Percentiles rank a stretch among this genome's conserved stretches.
Evolutionary conservation across 2,329 filamentous ascomycete genomes (phyloP).

Genomic region (Hymenoscyphus albidus): DNA sequence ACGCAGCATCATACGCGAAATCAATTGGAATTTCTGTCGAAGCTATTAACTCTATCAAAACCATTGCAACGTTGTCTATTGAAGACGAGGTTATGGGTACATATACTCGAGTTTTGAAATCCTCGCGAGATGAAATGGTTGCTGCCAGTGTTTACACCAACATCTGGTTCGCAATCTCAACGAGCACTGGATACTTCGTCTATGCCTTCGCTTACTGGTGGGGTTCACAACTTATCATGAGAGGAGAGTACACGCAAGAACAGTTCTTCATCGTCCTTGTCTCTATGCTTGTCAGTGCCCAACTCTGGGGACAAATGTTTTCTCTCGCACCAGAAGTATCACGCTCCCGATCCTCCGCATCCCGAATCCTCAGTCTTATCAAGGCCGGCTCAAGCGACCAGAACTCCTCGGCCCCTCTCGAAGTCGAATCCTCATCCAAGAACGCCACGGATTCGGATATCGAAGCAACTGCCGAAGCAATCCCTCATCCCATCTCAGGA

Average conservation of each 20-base stretch:
- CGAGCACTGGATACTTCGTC: slow-evolving; percentile 60
- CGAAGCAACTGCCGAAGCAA: slow-evolving; percentile 18
- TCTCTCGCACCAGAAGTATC: slow-evolving; percentile 69
- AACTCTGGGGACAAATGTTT: slow-evolving; percentile 72
- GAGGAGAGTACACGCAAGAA: slow-evolving; percentile 58
- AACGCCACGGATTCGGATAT: slow-evolving; percentile 32
- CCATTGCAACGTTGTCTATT: slow-evolving; percentile 52
- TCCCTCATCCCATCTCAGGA: slow-evolving; percentile 40
- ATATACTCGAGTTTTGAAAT: slow-evolving; percentile 50
- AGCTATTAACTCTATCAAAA: slow-evolving; percentile 62
- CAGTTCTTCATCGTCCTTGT: slow-evolving; percentile 72
- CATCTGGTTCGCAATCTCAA: slow-evolving; percentile 57
- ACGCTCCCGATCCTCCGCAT: slow-evolving; percentile 57
- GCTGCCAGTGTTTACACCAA: slow-evolving; percentile 35
- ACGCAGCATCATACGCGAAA: slow-evolving; percentile 59
- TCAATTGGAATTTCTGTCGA: slow-evolving; percentile 58
- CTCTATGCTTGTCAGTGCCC: slow-evolving; percentile 68
- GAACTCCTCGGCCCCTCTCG: neutral
- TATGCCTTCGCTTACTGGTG: slow-evolving; percentile 78
- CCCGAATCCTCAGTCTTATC: slow-evolving; percentile 52
- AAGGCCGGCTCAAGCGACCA: slow-evolving; percentile 38
- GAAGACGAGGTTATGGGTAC: slow-evolving; percentile 51
- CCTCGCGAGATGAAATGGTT: slow-evolving; percentile 52
- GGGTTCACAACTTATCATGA: slow-evolving; percentile 67
- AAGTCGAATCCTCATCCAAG: neutral